Conservation (phyloP, 106 monocot species). For the Narthecium ossifragum region DNA sequence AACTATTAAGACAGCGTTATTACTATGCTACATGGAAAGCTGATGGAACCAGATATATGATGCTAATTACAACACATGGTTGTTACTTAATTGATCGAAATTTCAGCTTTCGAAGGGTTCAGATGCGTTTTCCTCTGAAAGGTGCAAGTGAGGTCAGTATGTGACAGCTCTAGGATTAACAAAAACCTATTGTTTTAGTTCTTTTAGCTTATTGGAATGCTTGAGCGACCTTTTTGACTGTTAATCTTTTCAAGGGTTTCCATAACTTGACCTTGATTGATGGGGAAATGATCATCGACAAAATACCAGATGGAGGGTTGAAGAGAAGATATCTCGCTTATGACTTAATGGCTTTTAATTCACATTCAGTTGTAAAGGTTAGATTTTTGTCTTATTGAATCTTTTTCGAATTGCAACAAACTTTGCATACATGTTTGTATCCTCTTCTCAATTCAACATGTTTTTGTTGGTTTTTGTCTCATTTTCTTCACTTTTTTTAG, state of each 20-base stretch:
- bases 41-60: slow-evolving; percentile 98
- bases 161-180: slow-evolving; percentile 2
- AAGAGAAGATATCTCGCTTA: slow-evolving; percentile 95
- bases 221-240: not conserved
- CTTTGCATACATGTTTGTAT: too few species aligned
- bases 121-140: slow-evolving; percentile 81
- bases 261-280: slow-evolving; percentile 88
- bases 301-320: slow-evolving; percentile 44
- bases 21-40: slow-evolving; percentile 99
- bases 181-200: not conserved
- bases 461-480: too few species aligned
- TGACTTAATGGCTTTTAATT: slow-evolving; percentile 79
- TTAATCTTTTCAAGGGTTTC: slow-evolving; percentile 43
- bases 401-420: too few species aligned
- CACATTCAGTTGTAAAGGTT: slow-evolving; percentile 69
- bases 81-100: slow-evolving; percentile 93
- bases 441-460: too few species aligned
- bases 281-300: slow-evolving; percentile 98
- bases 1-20: slow-evolving; percentile 82
- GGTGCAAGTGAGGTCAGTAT: slow-evolving; percentile 41
- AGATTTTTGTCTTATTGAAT: not conserved
- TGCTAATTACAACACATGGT: slow-evolving; percentile 77
- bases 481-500: too few species aligned
- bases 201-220: not conserved
- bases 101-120: slow-evolving; percentile 89